Percentiles rank a stretch among this genome's conserved stretches.
Evolutionary conservation across 257 asterid species (phyloP).

Genomic region (Echium plantagineum): DNA sequence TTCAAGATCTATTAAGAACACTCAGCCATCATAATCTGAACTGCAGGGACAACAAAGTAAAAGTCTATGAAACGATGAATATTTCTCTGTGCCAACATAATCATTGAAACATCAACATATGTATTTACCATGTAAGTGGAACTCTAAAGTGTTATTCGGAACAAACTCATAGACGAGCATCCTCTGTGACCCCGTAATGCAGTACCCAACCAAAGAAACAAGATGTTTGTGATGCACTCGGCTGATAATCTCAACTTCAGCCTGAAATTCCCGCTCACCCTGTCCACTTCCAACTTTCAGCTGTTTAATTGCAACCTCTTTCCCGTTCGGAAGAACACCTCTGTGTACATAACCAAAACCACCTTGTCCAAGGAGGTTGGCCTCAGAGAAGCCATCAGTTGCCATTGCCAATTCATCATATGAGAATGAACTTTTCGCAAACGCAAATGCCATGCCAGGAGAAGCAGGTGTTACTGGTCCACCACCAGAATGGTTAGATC

Average conservation of each 20-base stretch:
- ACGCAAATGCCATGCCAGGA: constrained; percentile 49
- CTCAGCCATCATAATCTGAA: neutral
- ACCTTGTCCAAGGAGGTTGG: constrained; percentile 93
- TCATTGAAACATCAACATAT: neutral
- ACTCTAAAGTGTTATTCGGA: constrained; percentile 66
- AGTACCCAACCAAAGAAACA: constrained; percentile 91
- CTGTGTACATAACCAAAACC: constrained; percentile 90
- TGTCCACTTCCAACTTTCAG: constrained; percentile 93
- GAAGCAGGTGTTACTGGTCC: constrained; percentile 54
- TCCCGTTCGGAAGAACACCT: constrained; percentile 79
- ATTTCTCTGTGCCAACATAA: neutral
- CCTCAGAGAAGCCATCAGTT: constrained; percentile 82
- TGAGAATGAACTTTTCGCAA: constrained; percentile 59
- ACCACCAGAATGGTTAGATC: constrained; percentile 57
- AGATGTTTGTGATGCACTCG: constrained; percentile 94
- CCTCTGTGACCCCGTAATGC: constrained; percentile 55
- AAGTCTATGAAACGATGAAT: neutral
- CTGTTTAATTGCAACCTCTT: constrained; percentile 80
- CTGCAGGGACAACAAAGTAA: neutral
- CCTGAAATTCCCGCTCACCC: constrained; percentile 89
- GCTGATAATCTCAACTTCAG: constrained; percentile 94
- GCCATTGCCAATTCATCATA: constrained; percentile 81
- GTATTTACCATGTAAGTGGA: constrained; percentile 64
- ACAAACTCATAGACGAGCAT: constrained; percentile 90
- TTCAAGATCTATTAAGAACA: no score